Base-by-base conservation (phyloP, 257 asterid species). In the Galeopsis tetrahit region DNA sequence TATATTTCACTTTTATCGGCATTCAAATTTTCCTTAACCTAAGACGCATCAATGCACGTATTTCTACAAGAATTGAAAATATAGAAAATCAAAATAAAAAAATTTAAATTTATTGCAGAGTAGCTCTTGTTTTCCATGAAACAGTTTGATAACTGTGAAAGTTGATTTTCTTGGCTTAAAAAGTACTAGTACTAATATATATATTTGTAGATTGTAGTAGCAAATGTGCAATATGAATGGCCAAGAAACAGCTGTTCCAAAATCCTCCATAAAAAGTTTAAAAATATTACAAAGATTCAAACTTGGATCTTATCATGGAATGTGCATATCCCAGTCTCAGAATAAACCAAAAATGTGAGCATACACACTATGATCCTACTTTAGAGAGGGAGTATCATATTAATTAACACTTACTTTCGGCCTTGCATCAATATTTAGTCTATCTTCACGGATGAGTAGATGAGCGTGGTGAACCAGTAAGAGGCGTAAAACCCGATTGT, bases 401-500 rank as follows among this genome's bases (percentile, higher is more conserved):
- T 21, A 21, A 15, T 64, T 3, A 32, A 55, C 71, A 70, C 68
- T 61, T 35, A 32, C 68, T 39, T 42, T 11, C 14, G 17, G 28
- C 40, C 40, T 17, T 14, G 32, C 60, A 5, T 15, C 14, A 8
- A 64, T 56, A 14, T 39, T 77, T 72, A 92, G 80, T 92, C 98
- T 15, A 92, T 90, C 96, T 92, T 92, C 75, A 92, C 98, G 0
- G 96, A 92, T 2, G 96, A 90, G 87, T 92, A 92, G 69, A 92
- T 92, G 57, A 88, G 95, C 91, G 96, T 84, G 3, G 95, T 89
- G 88, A 92, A 92, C 96, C 96, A 89, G 83, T 90, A 88, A 68
- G 96, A 90, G 0, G 98, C 94, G 3, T 84, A 88, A 82, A 92
- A 92, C 14, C 96, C 98, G 7, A 90, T 92, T 0, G 98, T 87